Evolutionary conservation across 2,329 filamentous ascomycete species (phyloP).

Genomic region (Aspergillus tubingensis): DNA sequence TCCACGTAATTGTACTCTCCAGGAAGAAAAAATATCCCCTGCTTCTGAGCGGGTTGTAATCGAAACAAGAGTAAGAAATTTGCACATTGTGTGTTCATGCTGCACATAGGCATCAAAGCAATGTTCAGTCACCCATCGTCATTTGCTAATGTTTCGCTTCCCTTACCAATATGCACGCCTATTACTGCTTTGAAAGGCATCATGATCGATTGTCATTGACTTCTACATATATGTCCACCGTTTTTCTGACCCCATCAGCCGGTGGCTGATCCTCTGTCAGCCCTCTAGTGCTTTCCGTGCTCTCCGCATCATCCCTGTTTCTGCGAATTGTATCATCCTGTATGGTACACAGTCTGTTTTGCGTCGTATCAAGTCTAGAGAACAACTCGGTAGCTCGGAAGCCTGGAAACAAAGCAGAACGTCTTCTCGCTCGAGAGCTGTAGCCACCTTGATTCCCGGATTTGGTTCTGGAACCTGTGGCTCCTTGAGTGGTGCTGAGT

Average conservation of each 20-base stretch:
- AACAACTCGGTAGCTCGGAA: neutral
- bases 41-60: too few species aligned
- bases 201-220: neutral
- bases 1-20: neutral
- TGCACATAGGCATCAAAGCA: too few species aligned
- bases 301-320: neutral
- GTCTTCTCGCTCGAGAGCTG: neutral
- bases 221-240: neutral
- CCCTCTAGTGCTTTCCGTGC: neutral
- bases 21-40: too few species aligned
- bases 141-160: neutral
- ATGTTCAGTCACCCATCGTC: neutral
- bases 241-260: neutral
- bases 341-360: neutral
- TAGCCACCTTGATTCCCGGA: neutral
- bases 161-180: neutral
- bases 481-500: neutral
- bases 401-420: neutral
- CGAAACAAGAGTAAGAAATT: too few species aligned
- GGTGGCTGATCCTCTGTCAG: neutral
- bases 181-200: neutral
- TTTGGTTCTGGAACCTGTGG: neutral
- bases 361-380: neutral
- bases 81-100: too few species aligned
- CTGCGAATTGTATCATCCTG: neutral